Evolutionary conservation across 306 rosid genomes (phyloP).

Genomic region (Cucurbita argyrosperma): DNA sequence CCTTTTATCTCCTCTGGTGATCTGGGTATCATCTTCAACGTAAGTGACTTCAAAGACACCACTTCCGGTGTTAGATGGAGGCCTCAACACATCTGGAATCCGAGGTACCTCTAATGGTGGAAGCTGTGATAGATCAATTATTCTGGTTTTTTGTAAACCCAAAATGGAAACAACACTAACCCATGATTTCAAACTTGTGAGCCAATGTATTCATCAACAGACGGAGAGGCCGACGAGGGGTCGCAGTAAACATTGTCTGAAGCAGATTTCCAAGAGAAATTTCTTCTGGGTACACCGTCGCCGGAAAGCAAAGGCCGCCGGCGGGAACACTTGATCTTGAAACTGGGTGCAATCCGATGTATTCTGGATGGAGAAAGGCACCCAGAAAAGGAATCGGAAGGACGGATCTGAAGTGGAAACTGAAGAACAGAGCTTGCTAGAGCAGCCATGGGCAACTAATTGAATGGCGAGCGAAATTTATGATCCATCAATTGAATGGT

Average conservation of each 20-base stretch:
- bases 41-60: slow-evolving; percentile 88
- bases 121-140: slow-evolving; percentile 31
- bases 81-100: slow-evolving; percentile 71
- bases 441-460: slow-evolving; percentile 24
- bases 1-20: too few relatives aligned
- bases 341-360: neutral
- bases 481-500: neutral
- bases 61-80: slow-evolving; percentile 47
- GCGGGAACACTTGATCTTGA: neutral
- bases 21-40: slow-evolving; percentile 20
- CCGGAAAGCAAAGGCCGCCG: slow-evolving; percentile 5
- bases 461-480: neutral
- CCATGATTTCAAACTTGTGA: slow-evolving; percentile 84
- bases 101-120: slow-evolving; percentile 74
- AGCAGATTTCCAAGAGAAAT: slow-evolving; percentile 24
- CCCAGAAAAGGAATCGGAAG: slow-evolving; percentile 22
- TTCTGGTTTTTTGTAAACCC: neutral
- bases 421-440: slow-evolving; percentile 24
- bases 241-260: slow-evolving; percentile 17
- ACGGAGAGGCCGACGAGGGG: slow-evolving; percentile 19
- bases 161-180: slow-evolving; percentile 18
- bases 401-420: neutral
- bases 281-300: slow-evolving; percentile 3
- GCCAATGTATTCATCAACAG: slow-evolving; percentile 34
- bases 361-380: slow-evolving; percentile 12